A percentile compares a stretch with the other conserved stretches of the same genome.
Evolutionary conservation across 805 yeast genomes (phyloP).

Genomic region (Deakozyma indianensis): DNA sequence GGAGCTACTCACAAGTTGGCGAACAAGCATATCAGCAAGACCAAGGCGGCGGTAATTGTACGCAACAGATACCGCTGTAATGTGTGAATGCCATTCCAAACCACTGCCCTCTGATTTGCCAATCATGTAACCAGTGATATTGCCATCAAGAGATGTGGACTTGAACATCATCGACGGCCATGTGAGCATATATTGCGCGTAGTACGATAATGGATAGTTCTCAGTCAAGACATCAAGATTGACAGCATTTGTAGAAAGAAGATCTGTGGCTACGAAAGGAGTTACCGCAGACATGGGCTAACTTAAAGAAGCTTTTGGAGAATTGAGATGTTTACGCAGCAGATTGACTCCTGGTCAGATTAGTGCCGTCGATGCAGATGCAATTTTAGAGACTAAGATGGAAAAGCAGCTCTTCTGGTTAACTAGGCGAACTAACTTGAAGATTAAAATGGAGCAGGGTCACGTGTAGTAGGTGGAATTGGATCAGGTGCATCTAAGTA

Average conservation of each 20-base stretch:
- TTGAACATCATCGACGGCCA: constrained; percentile 91
- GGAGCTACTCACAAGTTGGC: constrained; percentile 57
- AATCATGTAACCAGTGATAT: constrained; percentile 46
- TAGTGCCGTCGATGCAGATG: too few species aligned
- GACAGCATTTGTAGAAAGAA: constrained; percentile 56
- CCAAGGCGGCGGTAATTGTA: constrained; percentile 75
- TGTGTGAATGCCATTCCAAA: constrained; percentile 90
- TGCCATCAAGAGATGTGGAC: constrained; percentile 28
- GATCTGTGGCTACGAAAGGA: constrained; percentile 80
- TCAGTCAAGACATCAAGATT: constrained; percentile 87
- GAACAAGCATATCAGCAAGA: constrained; percentile 66
- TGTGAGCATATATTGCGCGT: constrained; percentile 61
- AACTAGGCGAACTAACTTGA: too few species aligned
- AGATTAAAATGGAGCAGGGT: too few species aligned
- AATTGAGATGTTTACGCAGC: too few species aligned
- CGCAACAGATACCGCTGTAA: constrained; percentile 87
- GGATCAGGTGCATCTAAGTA: too few species aligned
- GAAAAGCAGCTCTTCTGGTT: too few species aligned
- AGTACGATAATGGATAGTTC: constrained; percentile 73
- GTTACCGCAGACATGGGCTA: constrained; percentile 67
- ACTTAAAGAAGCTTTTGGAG: too few species aligned
- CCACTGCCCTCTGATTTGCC: constrained; percentile 88
- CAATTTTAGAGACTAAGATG: too few species aligned
- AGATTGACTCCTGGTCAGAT: too few species aligned
- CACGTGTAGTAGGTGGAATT: too few species aligned